Base-by-base conservation (phyloP, 2,329 filamentous ascomycete genomes). In the Diaporthe sp. region DNA sequence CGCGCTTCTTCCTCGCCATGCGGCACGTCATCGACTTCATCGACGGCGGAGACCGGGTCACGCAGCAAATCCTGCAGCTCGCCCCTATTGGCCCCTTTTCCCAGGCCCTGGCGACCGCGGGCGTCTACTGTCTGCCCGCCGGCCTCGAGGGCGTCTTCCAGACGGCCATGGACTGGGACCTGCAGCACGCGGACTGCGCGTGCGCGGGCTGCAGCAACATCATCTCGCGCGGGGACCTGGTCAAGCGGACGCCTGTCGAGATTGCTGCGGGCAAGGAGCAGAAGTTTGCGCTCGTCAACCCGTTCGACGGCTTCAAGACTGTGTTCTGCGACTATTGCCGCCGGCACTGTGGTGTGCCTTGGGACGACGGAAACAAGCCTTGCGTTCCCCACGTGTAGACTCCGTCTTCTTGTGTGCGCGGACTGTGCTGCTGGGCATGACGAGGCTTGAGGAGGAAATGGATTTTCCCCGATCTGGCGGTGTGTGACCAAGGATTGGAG, bases 201-300 rank as follows among this genome's bases (percentile, higher is more conserved):
- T 67, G 61, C 15, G 9, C 25, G 19, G 61, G 17, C 13, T 67
- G 61, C 28, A n/a, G n/a, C 28, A 37, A 67, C 13, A 10, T 25
- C 19, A 17, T 67, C 19, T 34, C 17, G 25, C 61, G 61, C 17
- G 17, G 25, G 42, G 61, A 67, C 28, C 17, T 67, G 19, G 12
- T 67, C 8, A 10, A 13, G 28, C 42, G 4, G 42, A 67, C 17
- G 42, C 10, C 44, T 13, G 19, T 5, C 19, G 42, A 49, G 15
- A 12, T 49, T 15, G 61, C 42, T 31, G 4, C 4, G 22, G 61
- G 61, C 9, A 28, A 10, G 28, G 8, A n/a, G 4, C 61, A 67
- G 42, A 49, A 67, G 61, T 49, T 17, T 10, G 61, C 61, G 25
- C 25, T 67, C 19, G 61, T 67, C 42, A 67, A 67, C 44, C 61